Conservation (phyloP, 2,329 filamentous ascomycete genomes). For the Microascus cirrosus region DNA sequence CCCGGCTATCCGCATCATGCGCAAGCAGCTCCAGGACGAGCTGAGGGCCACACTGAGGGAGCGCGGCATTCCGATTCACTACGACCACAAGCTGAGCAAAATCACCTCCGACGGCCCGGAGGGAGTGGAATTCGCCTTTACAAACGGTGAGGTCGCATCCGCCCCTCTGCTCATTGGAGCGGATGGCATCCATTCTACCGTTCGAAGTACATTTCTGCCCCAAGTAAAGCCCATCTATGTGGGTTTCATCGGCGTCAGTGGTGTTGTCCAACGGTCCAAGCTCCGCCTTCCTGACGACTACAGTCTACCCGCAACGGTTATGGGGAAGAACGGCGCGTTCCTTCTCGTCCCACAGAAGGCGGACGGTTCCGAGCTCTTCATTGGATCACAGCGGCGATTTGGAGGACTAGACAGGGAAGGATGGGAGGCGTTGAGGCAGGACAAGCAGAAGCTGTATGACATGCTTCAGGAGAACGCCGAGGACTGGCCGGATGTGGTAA, state of each 20-base stretch:
- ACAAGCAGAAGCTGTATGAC: slow-evolving; percentile 24
- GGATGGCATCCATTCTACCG: slow-evolving; percentile 48
- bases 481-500: slow-evolving; percentile 22
- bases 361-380: slow-evolving; percentile 35
- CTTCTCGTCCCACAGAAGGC: slow-evolving; percentile 35
- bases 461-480: slow-evolving; percentile 21
- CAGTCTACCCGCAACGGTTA: slow-evolving; percentile 28
- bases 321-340: slow-evolving; percentile 32
- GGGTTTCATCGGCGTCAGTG: slow-evolving; percentile 28
- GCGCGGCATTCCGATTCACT: slow-evolving; percentile 28
- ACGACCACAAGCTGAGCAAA: slow-evolving; percentile 30
- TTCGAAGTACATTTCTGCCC: slow-evolving; percentile 39
- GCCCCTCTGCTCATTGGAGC: slow-evolving; percentile 22
- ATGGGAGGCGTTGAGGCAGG: slow-evolving; percentile 26
- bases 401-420: slow-evolving; percentile 24
- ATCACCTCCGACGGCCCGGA: no score
- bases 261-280: slow-evolving; percentile 21
- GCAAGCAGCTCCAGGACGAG: slow-evolving; percentile 37
- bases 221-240: slow-evolving; percentile 36
- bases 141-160: no score
- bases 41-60: slow-evolving; percentile 28
- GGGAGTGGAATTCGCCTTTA: no score
- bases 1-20: slow-evolving; percentile 40
- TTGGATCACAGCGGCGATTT: slow-evolving; percentile 29
- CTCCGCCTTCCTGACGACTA: slow-evolving; percentile 22